These are phyloP conservation scores for Aspergillus fructus DNA, from an alignment of 2,329 filamentous ascomycete species.

Conservation along the genomic window DNA sequence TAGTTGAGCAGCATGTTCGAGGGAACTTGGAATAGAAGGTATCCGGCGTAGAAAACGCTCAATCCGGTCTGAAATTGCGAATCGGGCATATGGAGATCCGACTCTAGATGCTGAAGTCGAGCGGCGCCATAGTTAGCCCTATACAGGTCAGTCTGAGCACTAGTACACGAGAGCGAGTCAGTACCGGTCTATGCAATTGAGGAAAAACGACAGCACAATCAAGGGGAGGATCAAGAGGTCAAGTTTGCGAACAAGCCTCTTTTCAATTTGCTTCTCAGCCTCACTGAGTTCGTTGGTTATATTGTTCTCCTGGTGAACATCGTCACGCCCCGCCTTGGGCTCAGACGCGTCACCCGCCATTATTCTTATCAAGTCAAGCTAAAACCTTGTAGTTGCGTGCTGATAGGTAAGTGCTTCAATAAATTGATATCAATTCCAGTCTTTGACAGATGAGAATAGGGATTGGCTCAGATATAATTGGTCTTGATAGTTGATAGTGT, in stretches of 20 bases:
- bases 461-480: neutral
- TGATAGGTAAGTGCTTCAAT: neutral
- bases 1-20: constrained; percentile 38
- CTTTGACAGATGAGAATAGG: no score
- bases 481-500: neutral
- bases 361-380: neutral
- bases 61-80: constrained; percentile 34
- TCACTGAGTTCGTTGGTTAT: neutral
- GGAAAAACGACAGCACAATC: constrained; percentile 23
- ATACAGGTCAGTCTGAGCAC: neutral
- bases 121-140: constrained; percentile 42
- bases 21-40: constrained; percentile 38
- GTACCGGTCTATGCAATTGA: constrained; percentile 25
- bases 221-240: constrained; percentile 23
- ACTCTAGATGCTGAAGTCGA: constrained; percentile 34
- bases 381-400: neutral
- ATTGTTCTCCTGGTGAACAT: neutral
- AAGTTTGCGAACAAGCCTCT: constrained; percentile 20
- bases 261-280: constrained; percentile 14
- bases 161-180: neutral
- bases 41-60: constrained; percentile 38
- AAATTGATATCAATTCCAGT: no score
- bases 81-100: constrained; percentile 31
- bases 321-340: neutral
- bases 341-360: neutral